These are phyloP conservation scores for Boletus bicolor DNA, from an alignment of 768 basidiomycete genomes.

Conservation along the genomic window DNA sequence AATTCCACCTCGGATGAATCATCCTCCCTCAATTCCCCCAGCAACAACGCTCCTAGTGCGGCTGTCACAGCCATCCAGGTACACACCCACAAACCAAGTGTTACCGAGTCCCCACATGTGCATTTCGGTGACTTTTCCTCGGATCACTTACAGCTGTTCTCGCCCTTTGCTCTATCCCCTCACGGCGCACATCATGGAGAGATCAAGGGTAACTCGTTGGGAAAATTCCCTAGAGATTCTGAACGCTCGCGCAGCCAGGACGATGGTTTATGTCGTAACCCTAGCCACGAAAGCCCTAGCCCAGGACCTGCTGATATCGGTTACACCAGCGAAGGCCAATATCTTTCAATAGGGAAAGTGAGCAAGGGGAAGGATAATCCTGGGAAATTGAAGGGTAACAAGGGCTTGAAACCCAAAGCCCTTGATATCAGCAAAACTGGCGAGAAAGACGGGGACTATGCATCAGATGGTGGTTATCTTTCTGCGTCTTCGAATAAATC, in stretches of 20 bases:
- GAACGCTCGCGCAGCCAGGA: slow-evolving; percentile 25
- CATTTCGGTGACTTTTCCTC: slow-evolving; percentile 31
- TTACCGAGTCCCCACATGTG: slow-evolving; percentile 29
- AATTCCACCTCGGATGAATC: slow-evolving; percentile 44
- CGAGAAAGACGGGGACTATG: slow-evolving; percentile 23
- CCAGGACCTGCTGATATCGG: slow-evolving; percentile 20
- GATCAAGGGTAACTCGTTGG: background rate
- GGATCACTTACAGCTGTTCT: slow-evolving; percentile 29
- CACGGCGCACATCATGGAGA: background rate
- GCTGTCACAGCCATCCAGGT: slow-evolving; percentile 15
- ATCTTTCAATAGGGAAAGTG: slow-evolving; percentile 26
- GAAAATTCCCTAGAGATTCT: slow-evolving; percentile 5
- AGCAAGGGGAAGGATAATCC: slow-evolving; percentile 20
- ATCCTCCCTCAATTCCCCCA: slow-evolving; percentile 30
- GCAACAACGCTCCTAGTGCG: slow-evolving; percentile 16
- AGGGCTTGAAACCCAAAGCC: slow-evolving; percentile 16
- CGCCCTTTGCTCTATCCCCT: slow-evolving; percentile 19
- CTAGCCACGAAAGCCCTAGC: slow-evolving; percentile 14
- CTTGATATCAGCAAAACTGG: slow-evolving; percentile 14
- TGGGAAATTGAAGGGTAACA: slow-evolving; percentile 18
- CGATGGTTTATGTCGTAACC: slow-evolving; percentile 10
- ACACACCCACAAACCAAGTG: slow-evolving; percentile 29
- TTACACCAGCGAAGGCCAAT: slow-evolving; percentile 32
- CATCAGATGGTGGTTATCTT: slow-evolving; percentile 32
- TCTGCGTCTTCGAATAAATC: slow-evolving; percentile 35